phyloP scores from a whole-genome alignment of 345 rosid species.

The Eucalyptus rudis region DNA sequence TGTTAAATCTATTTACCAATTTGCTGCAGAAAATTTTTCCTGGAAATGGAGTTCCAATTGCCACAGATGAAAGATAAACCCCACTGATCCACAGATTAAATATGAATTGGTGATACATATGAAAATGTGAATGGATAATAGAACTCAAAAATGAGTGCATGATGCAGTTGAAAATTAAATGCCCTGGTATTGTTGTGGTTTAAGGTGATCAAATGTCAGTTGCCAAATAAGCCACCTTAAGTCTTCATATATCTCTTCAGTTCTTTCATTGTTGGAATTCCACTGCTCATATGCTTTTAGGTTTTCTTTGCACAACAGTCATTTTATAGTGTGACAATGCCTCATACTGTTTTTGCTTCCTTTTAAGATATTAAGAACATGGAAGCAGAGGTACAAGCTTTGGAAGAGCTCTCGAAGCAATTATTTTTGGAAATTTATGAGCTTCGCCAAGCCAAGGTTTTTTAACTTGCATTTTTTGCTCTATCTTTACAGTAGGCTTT shows the following conservation, averaged over 20 bases:
- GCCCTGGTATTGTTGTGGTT: background rate
- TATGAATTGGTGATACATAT: background rate
- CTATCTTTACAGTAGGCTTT: background rate
- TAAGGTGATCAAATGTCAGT: background rate
- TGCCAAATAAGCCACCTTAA: background rate
- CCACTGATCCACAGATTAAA: background rate
- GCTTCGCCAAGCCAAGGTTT: conserved; percentile 96
- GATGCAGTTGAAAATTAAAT: background rate
- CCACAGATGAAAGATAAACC: background rate
- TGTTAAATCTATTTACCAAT: background rate
- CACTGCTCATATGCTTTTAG: background rate
- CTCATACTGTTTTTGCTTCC: background rate
- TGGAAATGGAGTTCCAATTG: background rate
- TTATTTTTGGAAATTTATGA: conserved; percentile 94
- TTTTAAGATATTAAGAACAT: conserved; percentile 59
- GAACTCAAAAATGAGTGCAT: background rate
- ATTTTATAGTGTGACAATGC: background rate
- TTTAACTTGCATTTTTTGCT: background rate
- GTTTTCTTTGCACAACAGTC: background rate
- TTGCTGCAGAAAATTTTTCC: background rate
- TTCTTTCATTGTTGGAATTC: background rate
- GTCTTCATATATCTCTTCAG: background rate
- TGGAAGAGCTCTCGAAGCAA: conserved; percentile 96
- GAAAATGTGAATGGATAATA: background rate
- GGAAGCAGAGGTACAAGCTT: conserved; percentile 91